Evolutionary conservation across 352 stramenopile species (phyloP), one percentile per base, ranked within the genome.

Genomic region (Phytophthora meadii): DNA sequence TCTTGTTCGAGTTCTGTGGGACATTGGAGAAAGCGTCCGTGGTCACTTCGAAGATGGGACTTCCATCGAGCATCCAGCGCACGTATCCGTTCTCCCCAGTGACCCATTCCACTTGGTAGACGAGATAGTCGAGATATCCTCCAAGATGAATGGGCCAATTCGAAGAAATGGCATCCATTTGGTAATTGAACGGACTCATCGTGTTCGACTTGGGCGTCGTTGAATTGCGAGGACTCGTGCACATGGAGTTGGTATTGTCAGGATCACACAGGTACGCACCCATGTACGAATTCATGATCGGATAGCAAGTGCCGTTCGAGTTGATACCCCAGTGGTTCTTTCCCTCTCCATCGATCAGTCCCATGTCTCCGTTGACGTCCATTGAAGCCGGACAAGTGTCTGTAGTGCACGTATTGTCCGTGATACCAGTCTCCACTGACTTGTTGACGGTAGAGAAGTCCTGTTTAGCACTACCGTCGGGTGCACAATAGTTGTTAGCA

Each of bases 81-180:
- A 89, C 79, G 50, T 88, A 89, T 4, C 83, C 83, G 32, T 79
- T 77, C 50, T 74, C 50, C 11, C 83, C 83, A 3, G 80, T 92
- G 59, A 89, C 79, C 84, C 84, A 92, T 52, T 92, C 84, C 19
- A 92, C 22, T 45, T 92, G 84, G 47, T 92, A 92, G 12, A 78
- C 67, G 6, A 91, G 48, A 46, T 76, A 93, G 41, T 83, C 76
- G 7, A 68, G 49, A 61, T 92, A 90, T 0, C 74, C 84, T 0
- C 76, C 80, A 5, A 90, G 36, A 32, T 87, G 79, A 22, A 93
- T 70, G 4, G 72, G 75, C 84, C 82, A 93, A 52, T 93, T 93
- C 14, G 82, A 76, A 17, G 81, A 92, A 50, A 92, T 89, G 10
- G 79, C 83, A 25, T 92, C 81, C 81, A 90, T 92, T 56, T 92